These are phyloP conservation scores for Silene coronaria DNA, from an alignment of 179 eudicot genomes.

Conservation along the genomic window DNA sequence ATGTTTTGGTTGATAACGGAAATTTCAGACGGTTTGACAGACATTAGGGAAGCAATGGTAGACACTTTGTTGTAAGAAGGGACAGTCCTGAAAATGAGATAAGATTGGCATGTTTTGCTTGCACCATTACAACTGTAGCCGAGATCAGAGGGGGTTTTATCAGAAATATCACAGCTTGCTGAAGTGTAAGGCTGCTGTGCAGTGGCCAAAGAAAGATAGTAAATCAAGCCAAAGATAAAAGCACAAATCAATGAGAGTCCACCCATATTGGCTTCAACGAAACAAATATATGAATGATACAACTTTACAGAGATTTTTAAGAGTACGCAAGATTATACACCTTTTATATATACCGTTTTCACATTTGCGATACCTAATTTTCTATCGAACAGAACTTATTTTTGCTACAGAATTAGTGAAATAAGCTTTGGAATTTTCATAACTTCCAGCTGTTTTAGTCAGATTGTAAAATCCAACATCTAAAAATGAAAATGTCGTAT, in stretches of 20 bases:
- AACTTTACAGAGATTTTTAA: background rate
- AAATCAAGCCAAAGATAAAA: slow-evolving; percentile 21
- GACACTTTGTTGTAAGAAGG: slow-evolving; percentile 42
- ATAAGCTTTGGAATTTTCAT: too few species aligned
- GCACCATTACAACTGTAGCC: slow-evolving; percentile 70
- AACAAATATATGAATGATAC: background rate
- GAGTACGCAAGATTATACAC: background rate
- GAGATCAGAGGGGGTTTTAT: slow-evolving; percentile 32
- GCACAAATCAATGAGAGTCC: slow-evolving; percentile 13
- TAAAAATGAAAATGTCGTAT: too few species aligned
- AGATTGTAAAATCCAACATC: too few species aligned
- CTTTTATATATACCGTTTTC: background rate
- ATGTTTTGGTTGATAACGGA: slow-evolving; percentile 54
- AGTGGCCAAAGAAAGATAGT: slow-evolving; percentile 17
- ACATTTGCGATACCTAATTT: background rate
- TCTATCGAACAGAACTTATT: too few species aligned
- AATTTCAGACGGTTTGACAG: slow-evolving; percentile 33
- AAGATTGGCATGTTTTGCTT: slow-evolving; percentile 47
- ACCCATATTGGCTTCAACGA: slow-evolving; percentile 29
- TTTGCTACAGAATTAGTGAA: too few species aligned
- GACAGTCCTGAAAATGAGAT: slow-evolving; percentile 51
- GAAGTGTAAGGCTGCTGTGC: slow-evolving; percentile 59
- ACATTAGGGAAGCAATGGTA: slow-evolving; percentile 47
- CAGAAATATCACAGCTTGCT: slow-evolving; percentile 14
- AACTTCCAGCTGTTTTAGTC: too few species aligned